Evolutionary conservation across 2,329 filamentous ascomycete species (phyloP), one percentile per base, ranked within the genome.

Genomic region (Penicillium sp.): DNA sequence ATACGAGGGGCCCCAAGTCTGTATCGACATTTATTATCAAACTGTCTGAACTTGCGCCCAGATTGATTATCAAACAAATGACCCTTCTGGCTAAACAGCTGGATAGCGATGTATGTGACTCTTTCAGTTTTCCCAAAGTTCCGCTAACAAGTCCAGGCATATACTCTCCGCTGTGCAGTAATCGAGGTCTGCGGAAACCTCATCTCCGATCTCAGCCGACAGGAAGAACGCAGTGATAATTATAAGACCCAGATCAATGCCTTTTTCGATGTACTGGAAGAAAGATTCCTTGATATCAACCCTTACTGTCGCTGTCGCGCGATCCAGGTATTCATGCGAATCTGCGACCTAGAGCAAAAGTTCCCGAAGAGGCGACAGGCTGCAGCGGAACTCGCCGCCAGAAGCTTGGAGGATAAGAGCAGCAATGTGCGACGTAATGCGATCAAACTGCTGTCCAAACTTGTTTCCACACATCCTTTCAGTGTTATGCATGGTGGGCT

Each of bases 181-280:
- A 94, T 98, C 52, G 93, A 98, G 68, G 90, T 98, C 6, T 97
- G 90, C 66, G 94, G 93, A 45, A 97, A 98, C 69, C 82, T 98
- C 71, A 87, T 98, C 62, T 80, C 82, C 15, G 87, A 96, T 69
- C 79, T 98, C 38, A 95, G 86, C 70, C 91, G 86, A 64, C 85
- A 94, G 61, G 88, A 94, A 64, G 91, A 97, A 66, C 82, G 88
- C 45, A 87, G 84, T 61, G 91, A 97, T 60, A 93, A 93, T 66
- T 85, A 91, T 74, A 95, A 95, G 69, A 88, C 86, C 0, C 93
- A 98, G 66, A 85, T 98, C 53, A 93, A 94, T 58, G 89, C 90
- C 19, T 98, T 97, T 66, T 97, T 97, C 62, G 91, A 97, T 61
- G 90, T 97, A 0, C 75, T 98, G 2, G 90, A 98, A 65, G 91